These are phyloP conservation scores for Scleromitrula shiraiana DNA, from an alignment of 2,329 filamentous ascomycete species.

Conservation along the genomic window DNA sequence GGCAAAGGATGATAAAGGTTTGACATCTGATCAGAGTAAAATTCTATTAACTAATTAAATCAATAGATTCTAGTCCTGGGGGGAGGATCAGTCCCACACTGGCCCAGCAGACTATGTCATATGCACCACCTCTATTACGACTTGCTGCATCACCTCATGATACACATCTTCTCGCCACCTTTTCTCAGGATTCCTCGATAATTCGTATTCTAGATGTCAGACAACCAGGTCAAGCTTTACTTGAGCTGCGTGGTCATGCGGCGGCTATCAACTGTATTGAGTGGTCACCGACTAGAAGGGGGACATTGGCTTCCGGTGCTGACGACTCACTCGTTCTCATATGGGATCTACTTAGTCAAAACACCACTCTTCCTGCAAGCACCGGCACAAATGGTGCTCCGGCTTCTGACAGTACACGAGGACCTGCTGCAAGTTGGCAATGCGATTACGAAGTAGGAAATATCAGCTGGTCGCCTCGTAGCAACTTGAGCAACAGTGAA, in stretches of 20 bases:
- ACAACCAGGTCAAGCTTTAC: constrained; percentile 87
- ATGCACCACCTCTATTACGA: constrained; percentile 69
- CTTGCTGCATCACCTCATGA: constrained; percentile 91
- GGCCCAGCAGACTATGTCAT: constrained; percentile 68
- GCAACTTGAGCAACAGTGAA: constrained; percentile 51
- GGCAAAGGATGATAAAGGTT: constrained; percentile 71
- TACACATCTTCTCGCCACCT: constrained; percentile 91
- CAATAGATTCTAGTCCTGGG: constrained; percentile 39
- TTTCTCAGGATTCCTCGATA: constrained; percentile 84
- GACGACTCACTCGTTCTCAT: constrained; percentile 88
- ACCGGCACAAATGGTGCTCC: constrained; percentile 42
- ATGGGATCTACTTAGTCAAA: constrained; percentile 77
- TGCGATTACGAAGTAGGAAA: constrained; percentile 85
- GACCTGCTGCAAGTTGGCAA: constrained; percentile 69
- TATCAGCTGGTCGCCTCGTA: constrained; percentile 74
- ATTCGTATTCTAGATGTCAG: constrained; percentile 94
- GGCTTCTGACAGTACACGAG: constrained; percentile 49
- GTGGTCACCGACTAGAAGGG: constrained; percentile 83
- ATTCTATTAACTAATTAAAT: constrained; percentile 12
- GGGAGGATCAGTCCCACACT: constrained; percentile 66
- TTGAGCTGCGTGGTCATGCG: constrained; percentile 85
- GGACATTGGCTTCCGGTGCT: constrained; percentile 81
- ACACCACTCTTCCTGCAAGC: constrained; percentile 25
- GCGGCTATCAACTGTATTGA: constrained; percentile 87
- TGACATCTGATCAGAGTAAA: constrained; percentile 16